Conservation (phyloP, 192 early-diverging fungal species). For the Backusella circina region DNA sequence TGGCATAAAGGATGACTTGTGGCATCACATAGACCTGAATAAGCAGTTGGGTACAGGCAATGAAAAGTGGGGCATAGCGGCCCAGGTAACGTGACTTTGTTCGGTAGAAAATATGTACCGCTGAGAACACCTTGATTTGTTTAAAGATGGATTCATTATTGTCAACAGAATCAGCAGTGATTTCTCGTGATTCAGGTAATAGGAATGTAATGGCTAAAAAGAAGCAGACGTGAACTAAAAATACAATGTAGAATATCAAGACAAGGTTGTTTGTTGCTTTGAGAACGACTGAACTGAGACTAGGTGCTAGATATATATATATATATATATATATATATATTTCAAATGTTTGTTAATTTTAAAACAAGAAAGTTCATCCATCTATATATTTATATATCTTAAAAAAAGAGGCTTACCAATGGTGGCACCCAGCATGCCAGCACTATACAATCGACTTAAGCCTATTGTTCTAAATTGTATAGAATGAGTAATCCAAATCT, state of each 20-base stretch:
- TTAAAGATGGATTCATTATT: neutral
- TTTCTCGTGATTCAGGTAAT: neutral
- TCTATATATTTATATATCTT: neutral
- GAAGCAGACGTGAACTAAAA: neutral
- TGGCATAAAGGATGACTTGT: conserved; percentile 36
- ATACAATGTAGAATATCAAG: conserved; percentile 8
- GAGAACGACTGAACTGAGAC: conserved; percentile 2
- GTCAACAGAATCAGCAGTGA: neutral
- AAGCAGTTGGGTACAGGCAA: conserved; percentile 12
- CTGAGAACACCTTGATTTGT: conserved; percentile 18
- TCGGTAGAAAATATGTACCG: conserved; percentile 16
- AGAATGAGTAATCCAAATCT: neutral
- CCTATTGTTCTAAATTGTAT: neutral
- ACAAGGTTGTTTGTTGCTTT: neutral
- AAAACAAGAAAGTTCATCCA: too few relatives aligned
- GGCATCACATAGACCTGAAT: conserved; percentile 11
- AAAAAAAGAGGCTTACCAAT: neutral
- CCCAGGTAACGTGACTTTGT: conserved; percentile 1
- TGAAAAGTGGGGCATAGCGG: neutral
- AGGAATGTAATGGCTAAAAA: neutral
- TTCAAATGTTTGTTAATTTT: neutral
- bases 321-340: neutral
- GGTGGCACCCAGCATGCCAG: conserved; percentile 6
- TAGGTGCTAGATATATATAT: neutral
- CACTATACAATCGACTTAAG: neutral